These are phyloP conservation scores for Moesziomyces parantarcticus DNA, from an alignment of 1,284 basidiomycete genomes.

Conservation along the genomic window DNA sequence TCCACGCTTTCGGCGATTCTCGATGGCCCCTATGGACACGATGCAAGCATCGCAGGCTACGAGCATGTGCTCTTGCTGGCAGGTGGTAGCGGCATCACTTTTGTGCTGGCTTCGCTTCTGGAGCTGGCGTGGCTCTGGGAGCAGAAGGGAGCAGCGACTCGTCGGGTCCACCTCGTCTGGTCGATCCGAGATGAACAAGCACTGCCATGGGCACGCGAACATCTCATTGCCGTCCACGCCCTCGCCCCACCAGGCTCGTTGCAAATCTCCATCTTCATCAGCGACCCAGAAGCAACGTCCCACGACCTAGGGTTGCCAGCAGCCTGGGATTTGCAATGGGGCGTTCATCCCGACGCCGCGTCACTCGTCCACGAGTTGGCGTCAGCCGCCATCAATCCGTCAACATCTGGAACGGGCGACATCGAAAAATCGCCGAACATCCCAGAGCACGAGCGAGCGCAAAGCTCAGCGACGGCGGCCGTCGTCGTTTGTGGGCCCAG, in stretches of 20 bases:
- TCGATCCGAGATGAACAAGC: conserved; percentile 29
- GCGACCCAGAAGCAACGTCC: neutral
- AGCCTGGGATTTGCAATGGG: conserved; percentile 26
- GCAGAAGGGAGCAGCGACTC: conserved; percentile 18
- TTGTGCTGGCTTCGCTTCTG: conserved; percentile 44
- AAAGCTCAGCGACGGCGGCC: conserved; percentile 16
- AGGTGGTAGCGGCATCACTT: conserved; percentile 55
- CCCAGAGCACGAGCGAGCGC: neutral
- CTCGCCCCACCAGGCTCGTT: conserved; percentile 27
- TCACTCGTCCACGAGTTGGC: conserved; percentile 15
- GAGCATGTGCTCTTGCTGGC: conserved; percentile 40
- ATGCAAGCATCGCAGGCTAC: conserved; percentile 32
- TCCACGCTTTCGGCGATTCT: conserved; percentile 27
- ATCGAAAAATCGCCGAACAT: conserved; percentile 13
- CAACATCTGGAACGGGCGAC: neutral
- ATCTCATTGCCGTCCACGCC: conserved; percentile 20
- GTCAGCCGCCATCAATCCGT: neutral
- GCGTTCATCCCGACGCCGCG: conserved; percentile 24
- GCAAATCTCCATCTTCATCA: conserved; percentile 35
- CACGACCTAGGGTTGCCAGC: conserved; percentile 13
- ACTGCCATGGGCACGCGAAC: conserved; percentile 22
- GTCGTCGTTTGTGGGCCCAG: conserved; percentile 41
- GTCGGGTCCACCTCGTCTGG: conserved; percentile 31
- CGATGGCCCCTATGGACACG: conserved; percentile 58
- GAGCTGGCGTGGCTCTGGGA: conserved; percentile 50